A percentile compares a stretch with the other conserved stretches of the same genome.
These are phyloP conservation scores for Astrothelium subdiscretum DNA, from an alignment of 495 filamentous ascomycete species.

Conservation along the genomic window DNA sequence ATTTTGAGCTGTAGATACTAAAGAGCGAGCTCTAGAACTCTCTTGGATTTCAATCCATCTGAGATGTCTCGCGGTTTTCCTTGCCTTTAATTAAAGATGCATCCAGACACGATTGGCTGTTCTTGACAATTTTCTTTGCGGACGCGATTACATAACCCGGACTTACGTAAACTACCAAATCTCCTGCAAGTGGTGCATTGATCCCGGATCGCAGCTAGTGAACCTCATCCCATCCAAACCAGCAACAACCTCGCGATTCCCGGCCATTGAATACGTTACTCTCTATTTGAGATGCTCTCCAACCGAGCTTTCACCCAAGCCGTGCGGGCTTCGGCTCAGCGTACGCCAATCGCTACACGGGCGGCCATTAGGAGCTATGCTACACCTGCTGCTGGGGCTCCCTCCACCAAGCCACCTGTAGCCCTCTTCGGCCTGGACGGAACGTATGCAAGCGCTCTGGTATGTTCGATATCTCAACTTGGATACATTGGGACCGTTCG, in stretches of 20 bases:
- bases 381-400: conserved; percentile 43
- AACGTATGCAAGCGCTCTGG: conserved; percentile 95
- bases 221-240: background rate
- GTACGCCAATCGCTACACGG: conserved; percentile 26
- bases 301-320: conserved; percentile 48
- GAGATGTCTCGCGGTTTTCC: too few species aligned
- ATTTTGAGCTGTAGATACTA: too few species aligned
- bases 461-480: conserved; percentile 38
- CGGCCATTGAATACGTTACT: background rate
- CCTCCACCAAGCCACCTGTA: conserved; percentile 59
- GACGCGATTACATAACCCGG: too few species aligned
- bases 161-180: too few species aligned
- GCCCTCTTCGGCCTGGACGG: conserved; percentile 91
- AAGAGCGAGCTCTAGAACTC: too few species aligned
- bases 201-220: background rate
- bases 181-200: too few species aligned
- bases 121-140: too few species aligned
- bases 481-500: background rate
- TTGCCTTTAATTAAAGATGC: too few species aligned
- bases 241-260: background rate
- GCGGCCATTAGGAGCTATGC: conserved; percentile 55
- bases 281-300: conserved; percentile 45
- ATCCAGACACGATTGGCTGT: too few species aligned
- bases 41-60: too few species aligned
- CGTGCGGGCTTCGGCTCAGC: conserved; percentile 44